A percentile compares a stretch with the other conserved stretches of the same genome.
Evolutionary conservation across 768 basidiomycete species (phyloP).

Genomic region (Gyrodon lividus): DNA sequence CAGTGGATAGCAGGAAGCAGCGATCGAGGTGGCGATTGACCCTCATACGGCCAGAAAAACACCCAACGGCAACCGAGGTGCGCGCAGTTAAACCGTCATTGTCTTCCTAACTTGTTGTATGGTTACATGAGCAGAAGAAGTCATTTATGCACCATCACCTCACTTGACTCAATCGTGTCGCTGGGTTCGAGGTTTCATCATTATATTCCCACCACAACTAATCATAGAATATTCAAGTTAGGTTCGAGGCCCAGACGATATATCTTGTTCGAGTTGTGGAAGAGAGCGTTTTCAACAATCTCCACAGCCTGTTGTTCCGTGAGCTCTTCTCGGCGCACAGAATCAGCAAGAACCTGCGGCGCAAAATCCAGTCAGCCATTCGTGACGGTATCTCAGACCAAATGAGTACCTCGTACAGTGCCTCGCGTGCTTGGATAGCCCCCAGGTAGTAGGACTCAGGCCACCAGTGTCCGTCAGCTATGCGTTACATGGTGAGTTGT

Average conservation of each 20-base stretch:
- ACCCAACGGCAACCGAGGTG: too few species aligned
- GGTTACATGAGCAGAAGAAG: too few species aligned
- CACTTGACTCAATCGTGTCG: too few species aligned
- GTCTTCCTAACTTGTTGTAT: too few species aligned
- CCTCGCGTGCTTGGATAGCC: conserved; percentile 59
- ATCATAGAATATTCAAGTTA: conserved; percentile 7
- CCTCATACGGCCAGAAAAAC: too few species aligned
- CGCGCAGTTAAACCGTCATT: too few species aligned
- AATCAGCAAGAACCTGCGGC: conserved; percentile 51
- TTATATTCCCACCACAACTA: too few species aligned
- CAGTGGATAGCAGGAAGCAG: too few species aligned
- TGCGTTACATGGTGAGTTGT: background rate
- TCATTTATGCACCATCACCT: too few species aligned
- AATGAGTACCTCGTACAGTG: conserved; percentile 49
- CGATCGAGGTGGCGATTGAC: too few species aligned
- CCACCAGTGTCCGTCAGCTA: conserved; percentile 39
- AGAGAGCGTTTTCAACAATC: conserved; percentile 55
- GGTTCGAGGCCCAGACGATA: conserved; percentile 51
- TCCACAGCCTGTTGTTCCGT: conserved; percentile 48
- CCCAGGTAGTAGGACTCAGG: conserved; percentile 73
- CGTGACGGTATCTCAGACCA: background rate
- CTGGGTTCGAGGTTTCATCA: too few species aligned
- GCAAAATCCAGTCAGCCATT: too few species aligned
- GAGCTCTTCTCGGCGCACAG: conserved; percentile 46
- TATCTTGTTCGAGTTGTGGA: conserved; percentile 58